Evolutionary conservation across 371 early-diverging fungal species (phyloP), one percentile per base, ranked within the genome.

Genomic region (Smittium mucronatum): DNA sequence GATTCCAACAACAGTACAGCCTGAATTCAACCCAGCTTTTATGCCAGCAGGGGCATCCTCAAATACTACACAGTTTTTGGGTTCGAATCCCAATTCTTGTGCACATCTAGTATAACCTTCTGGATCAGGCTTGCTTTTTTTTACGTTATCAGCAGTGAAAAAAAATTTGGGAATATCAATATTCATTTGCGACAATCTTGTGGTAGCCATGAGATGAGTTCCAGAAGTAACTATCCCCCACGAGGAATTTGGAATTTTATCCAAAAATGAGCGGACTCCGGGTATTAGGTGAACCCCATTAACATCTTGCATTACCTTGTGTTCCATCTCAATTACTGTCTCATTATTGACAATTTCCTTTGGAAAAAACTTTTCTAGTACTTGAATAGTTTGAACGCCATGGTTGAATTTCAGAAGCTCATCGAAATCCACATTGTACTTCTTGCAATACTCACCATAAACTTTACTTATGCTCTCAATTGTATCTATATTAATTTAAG

Each of bases 21-120:
- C 87, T 0, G 87, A 81, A 0, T 78, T 81, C 2, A 74, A 67
- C 0, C 87, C 89, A 0, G 89, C 84, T 5, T 67, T 57, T 2
- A 86, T 80, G 2, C 86, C 89, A 0, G 86, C 84, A 17, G 81
- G 86, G 0, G 89, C 88, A 72, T 89, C 89, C 71, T 89, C 89
- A 80, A 88, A 86, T 2, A 88, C 89, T 21, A 89, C 70, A 69
- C 88, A 88, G 2, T 76, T 80, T 33, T 69, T 70, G 0, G 87
- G 75, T 34, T 83, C 80, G 2, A 75, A 63, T 0, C 80, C 79
- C 67, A 89, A 57, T 2, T 70, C 63, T 32, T 71, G 67, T 2
- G 88, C 85, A 0, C 82, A 83, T 29, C 70, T 59, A 61, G 83
- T 69, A 58, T 87, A 89, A 0, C 87, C 85, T 68, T 88, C 88